Conservation (phyloP, 305 asterid species). For the Caryopteris hybrid region DNA sequence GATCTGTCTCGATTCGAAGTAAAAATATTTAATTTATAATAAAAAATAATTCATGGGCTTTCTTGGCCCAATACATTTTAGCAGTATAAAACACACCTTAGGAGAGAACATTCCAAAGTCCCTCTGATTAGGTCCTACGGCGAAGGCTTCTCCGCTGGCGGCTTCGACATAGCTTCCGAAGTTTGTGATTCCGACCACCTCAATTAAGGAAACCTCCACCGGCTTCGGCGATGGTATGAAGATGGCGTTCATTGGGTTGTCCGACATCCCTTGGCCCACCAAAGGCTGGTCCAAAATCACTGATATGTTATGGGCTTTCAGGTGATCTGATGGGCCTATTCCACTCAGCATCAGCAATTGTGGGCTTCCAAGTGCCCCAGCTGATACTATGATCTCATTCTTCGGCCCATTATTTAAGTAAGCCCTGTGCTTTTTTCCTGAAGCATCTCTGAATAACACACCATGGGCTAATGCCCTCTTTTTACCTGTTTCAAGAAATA, state of each 20-base stretch:
- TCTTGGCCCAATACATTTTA: too few relatives aligned
- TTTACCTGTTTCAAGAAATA: slow-evolving; percentile 34
- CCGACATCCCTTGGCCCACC: slow-evolving; percentile 89
- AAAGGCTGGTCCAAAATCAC: slow-evolving; percentile 59
- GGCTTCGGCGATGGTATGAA: slow-evolving; percentile 68
- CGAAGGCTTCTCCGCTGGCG: slow-evolving; percentile 74
- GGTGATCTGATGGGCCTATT: slow-evolving; percentile 58
- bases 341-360: slow-evolving; percentile 86
- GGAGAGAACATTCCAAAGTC: slow-evolving; percentile 93
- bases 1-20: too few relatives aligned
- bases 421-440: slow-evolving; percentile 60
- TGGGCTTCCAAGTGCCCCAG: slow-evolving; percentile 97
- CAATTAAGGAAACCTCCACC: slow-evolving; percentile 79
- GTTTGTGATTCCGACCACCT: slow-evolving; percentile 72
- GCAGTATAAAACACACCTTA: too few relatives aligned
- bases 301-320: slow-evolving; percentile 46
- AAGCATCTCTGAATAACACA: slow-evolving; percentile 62
- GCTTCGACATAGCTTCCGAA: slow-evolving; percentile 78
- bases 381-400: slow-evolving; percentile 66
- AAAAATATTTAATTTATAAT: too few relatives aligned
- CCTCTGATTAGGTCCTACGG: slow-evolving; percentile 12
- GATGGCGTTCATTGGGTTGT: slow-evolving; percentile 92
- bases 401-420: slow-evolving; percentile 44
- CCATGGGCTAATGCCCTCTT: slow-evolving; percentile 55
- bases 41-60: too few relatives aligned